Evolutionary conservation across 768 basidiomycete species (phyloP).

Genomic region (Pholiota conissans): DNA sequence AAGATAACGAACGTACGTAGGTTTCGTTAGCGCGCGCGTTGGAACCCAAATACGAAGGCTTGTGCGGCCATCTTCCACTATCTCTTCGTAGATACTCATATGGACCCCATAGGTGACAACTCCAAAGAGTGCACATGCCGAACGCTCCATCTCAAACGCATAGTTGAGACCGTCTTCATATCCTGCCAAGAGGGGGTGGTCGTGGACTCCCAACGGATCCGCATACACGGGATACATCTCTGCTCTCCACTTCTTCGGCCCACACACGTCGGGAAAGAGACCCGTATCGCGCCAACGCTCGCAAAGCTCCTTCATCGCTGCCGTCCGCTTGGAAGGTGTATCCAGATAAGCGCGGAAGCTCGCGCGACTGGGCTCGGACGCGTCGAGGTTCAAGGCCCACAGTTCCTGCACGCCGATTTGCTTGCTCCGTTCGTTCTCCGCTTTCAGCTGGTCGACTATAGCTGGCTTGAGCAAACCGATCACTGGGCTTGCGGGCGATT

Average conservation of each 20-base stretch:
- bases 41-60: conserved; percentile 82
- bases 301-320: conserved; percentile 63
- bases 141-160: conserved; percentile 87
- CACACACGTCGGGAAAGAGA: conserved; percentile 64
- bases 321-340: conserved; percentile 59
- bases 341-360: conserved; percentile 53
- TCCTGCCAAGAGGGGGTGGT: conserved; percentile 39
- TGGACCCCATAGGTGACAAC: conserved; percentile 92
- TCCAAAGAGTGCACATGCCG: conserved; percentile 88
- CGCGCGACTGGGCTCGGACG: conserved; percentile 35
- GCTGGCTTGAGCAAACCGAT: conserved; percentile 62
- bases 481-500: conserved; percentile 50
- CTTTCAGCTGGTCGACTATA: conserved; percentile 51
- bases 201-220: conserved; percentile 63
- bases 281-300: conserved; percentile 73
- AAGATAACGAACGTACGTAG: conserved; percentile 58
- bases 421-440: conserved; percentile 44
- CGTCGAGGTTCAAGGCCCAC: conserved; percentile 42
- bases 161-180: conserved; percentile 49
- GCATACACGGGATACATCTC: conserved; percentile 83
- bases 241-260: conserved; percentile 78
- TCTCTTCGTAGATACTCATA: conserved; percentile 70
- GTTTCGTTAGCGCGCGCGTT: conserved; percentile 81
- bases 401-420: conserved; percentile 29
- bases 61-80: conserved; percentile 31